These are phyloP conservation scores for Aspergillus floridensis DNA, from an alignment of 2,329 filamentous ascomycete species.

Conservation along the genomic window DNA sequence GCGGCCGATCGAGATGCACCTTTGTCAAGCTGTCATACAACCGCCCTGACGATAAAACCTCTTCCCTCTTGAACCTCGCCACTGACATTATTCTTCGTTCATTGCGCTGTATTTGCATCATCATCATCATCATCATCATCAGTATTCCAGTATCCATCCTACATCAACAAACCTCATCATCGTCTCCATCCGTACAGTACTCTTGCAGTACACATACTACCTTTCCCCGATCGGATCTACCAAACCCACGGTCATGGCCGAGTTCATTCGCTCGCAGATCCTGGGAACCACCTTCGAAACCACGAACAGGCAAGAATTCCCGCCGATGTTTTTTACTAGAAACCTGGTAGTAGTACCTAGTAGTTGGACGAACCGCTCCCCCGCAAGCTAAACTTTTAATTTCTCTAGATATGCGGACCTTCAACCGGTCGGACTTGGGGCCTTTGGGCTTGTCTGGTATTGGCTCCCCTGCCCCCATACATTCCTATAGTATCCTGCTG, in stretches of 20 bases:
- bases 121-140: neutral
- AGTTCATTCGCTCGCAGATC: conserved; percentile 98
- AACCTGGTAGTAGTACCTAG: neutral
- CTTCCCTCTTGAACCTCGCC: neutral
- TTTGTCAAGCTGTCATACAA: neutral
- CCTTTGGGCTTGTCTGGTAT: conserved; percentile 96
- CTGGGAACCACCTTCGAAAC: conserved; percentile 99
- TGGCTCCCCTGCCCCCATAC: neutral
- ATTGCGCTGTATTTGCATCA: neutral
- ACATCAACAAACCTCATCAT: too few relatives aligned
- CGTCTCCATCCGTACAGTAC: too few relatives aligned
- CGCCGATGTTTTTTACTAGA: neutral
- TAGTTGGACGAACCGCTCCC: neutral
- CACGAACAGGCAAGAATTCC: conserved; percentile 68
- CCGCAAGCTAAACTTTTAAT: conserved; percentile 19
- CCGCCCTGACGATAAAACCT: neutral
- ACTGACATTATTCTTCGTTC: neutral
- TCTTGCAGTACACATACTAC: neutral
- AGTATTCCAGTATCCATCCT: too few relatives aligned
- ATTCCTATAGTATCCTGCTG: neutral
- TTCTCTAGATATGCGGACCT: conserved; percentile 82
- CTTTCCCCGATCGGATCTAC: neutral
- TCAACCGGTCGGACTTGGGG: conserved; percentile 97
- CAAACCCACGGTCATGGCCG: conserved; percentile 69
- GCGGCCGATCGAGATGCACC: neutral